Evolutionary conservation across 2,329 filamentous ascomycete species (phyloP).

Genomic region (Chrysosporium keratinophilum): DNA sequence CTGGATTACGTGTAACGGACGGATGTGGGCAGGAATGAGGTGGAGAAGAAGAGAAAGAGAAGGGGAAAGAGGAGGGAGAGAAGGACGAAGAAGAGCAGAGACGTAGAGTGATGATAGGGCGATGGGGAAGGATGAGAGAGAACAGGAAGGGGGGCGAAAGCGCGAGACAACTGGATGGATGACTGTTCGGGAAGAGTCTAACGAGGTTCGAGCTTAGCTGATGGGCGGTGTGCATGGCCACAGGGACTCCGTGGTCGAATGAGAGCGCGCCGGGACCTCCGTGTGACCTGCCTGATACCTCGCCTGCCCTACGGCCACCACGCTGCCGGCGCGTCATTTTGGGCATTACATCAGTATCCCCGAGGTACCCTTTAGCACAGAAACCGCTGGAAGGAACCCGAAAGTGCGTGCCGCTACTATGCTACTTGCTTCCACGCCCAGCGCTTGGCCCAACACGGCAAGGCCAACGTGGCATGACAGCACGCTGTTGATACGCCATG

Average conservation of each 20-base stretch:
- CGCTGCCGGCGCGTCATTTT: slow-evolving; percentile 5
- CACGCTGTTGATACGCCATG: neutral
- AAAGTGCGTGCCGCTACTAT: slow-evolving; percentile 7
- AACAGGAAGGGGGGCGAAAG: slow-evolving; percentile 23
- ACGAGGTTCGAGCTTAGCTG: neutral
- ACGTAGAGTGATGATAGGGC: slow-evolving; percentile 18
- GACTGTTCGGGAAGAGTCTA: slow-evolving; percentile 14
- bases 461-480: slow-evolving; percentile 5
- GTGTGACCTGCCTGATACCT: slow-evolving; percentile 7
- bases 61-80: slow-evolving; percentile 17
- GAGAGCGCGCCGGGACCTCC: neutral
- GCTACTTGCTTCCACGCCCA: slow-evolving; percentile 2
- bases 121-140: slow-evolving; percentile 11
- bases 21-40: slow-evolving; percentile 26
- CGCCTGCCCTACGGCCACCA: neutral
- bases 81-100: slow-evolving; percentile 16
- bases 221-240: slow-evolving; percentile 4
- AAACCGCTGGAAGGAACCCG: slow-evolving; percentile 9
- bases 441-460: neutral
- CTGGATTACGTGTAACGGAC: slow-evolving; percentile 19
- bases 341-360: slow-evolving; percentile 8
- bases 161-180: too few species aligned
- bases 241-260: slow-evolving; percentile 5
- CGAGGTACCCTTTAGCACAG: neutral
- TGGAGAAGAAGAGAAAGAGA: slow-evolving; percentile 23